phyloP scores from a whole-genome alignment of 139 green algal genomes.

The Astrephomene gubernaculifera region DNA sequence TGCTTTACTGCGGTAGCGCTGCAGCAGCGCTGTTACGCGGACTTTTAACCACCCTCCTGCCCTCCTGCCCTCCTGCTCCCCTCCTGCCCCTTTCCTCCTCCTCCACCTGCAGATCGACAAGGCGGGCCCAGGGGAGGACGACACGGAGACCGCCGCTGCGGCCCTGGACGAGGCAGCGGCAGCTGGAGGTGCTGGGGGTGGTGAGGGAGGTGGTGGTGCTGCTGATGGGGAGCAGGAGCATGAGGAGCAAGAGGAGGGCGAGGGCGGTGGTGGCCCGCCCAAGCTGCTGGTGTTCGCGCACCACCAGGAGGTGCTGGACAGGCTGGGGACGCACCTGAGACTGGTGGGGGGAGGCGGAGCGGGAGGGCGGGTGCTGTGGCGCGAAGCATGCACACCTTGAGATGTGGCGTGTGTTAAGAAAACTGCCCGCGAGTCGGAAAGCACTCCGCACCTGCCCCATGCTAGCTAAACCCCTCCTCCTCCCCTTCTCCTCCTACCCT shows the following conservation, averaged over 20 bases:
- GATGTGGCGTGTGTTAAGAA: too few relatives aligned
- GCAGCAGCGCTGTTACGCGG: too few relatives aligned
- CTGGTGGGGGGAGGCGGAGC: background rate
- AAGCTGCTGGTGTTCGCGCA: constrained; percentile 81
- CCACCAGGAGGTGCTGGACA: constrained; percentile 68
- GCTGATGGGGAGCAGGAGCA: background rate
- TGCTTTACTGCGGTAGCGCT: too few relatives aligned
- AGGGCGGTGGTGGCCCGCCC: background rate
- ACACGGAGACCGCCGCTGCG: background rate
- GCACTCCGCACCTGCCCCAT: too few relatives aligned
- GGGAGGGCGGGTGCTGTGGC: background rate
- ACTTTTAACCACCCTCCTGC: too few relatives aligned
- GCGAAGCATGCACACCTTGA: too few relatives aligned
- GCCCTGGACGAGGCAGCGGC: too few relatives aligned
- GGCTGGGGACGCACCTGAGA: constrained; percentile 37
- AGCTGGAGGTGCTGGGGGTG: background rate
- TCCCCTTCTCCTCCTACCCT: background rate
- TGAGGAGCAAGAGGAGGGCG: background rate
- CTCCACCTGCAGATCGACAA: too few relatives aligned
- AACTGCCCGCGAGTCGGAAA: too few relatives aligned
- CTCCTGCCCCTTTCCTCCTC: too few relatives aligned
- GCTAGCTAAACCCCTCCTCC: background rate
- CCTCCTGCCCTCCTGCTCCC: too few relatives aligned
- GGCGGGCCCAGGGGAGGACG: too few relatives aligned
- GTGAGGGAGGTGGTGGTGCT: background rate